Evolutionary conservation across 208 protist species (phyloP), one percentile per base, ranked within the genome.

Genomic region (Acanthamoeba healyi): DNA sequence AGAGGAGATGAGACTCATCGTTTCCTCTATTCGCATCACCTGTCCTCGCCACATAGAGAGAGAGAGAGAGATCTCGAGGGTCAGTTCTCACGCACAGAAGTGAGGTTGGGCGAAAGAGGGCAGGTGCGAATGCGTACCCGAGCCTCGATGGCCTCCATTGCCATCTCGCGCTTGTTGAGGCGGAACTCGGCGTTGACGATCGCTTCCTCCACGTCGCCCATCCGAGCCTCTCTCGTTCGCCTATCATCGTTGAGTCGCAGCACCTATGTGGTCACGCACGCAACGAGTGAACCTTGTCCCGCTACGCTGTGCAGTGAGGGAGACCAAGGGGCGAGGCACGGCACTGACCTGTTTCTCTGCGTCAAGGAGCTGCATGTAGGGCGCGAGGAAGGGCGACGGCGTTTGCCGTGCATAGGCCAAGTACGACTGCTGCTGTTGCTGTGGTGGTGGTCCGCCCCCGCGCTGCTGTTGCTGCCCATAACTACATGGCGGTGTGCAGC

Each of bases 161-260:
- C 70, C 70, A 44, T 46, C 70, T 79, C 70, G 4, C 70, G 70
- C 36, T 46, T 79, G 70, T 24, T 46, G 22, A 79, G 70, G 36
- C 70, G 70, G 70, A 79, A 44, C 70, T 79, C 70, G 29, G 70
- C 70, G 29, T 79, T 79, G 70, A 36, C n/a, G 70, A 79, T 79
- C 3, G 70, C 70, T 24, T 79, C 70, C 26, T 79, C 70, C 22
- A 46, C 32, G 14, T 79, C 70, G 1, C 70, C 38, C 38, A 79
- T 24, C 17, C 70, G 70, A 7, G 70, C 70, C 36, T 79, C 70
- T 36, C 70, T 38, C 70, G 22, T n/a, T 24, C 70, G 70, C 9
- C 70, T 7, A 38, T 79, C 70, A 36, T 79, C 70, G 36, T 79
- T 79, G 34, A 79, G n/a, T 44, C 70, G 70, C 70, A 79, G 34